phyloP scores from a whole-genome alignment of 139 green algal species.

The Yamagishiella unicocca region DNA sequence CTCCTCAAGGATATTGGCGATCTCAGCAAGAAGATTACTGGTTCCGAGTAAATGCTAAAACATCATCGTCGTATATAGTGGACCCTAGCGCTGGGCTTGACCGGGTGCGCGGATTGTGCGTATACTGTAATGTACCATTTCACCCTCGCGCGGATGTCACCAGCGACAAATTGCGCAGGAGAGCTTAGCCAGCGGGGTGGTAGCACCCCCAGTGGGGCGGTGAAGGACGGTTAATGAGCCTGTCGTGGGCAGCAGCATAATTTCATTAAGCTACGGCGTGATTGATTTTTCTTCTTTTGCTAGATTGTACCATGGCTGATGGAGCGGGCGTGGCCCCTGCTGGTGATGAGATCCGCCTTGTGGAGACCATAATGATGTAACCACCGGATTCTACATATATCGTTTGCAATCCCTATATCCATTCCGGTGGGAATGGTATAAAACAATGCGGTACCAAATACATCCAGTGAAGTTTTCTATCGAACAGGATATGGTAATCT shows the following conservation, averaged over 20 bases:
- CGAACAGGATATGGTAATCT: too few relatives aligned
- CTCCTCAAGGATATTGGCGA: conserved; percentile 93
- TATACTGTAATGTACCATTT: conserved; percentile 1
- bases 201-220: background rate
- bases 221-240: background rate
- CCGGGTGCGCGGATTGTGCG: background rate
- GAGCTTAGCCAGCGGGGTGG: background rate
- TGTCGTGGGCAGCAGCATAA: conserved; percentile 14
- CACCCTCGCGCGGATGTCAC: background rate
- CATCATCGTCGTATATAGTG: too few relatives aligned
- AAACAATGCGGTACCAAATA: too few relatives aligned
- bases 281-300: conserved; percentile 24
- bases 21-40: conserved; percentile 96
- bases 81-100: too few relatives aligned
- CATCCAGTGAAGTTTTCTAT: too few relatives aligned
- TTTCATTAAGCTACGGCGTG: conserved; percentile 11
- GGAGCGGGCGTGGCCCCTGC: too few relatives aligned
- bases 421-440: too few relatives aligned
- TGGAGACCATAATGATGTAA: too few relatives aligned
- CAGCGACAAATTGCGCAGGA: conserved; percentile 36
- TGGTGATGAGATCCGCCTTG: too few relatives aligned
- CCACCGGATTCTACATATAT: too few relatives aligned
- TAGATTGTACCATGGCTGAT: too few relatives aligned
- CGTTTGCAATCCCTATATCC: too few relatives aligned
- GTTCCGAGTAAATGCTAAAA: conserved; percentile 47